Base-by-base conservation (phyloP, 768 basidiomycete species). In the Mycena indigotica region DNA sequence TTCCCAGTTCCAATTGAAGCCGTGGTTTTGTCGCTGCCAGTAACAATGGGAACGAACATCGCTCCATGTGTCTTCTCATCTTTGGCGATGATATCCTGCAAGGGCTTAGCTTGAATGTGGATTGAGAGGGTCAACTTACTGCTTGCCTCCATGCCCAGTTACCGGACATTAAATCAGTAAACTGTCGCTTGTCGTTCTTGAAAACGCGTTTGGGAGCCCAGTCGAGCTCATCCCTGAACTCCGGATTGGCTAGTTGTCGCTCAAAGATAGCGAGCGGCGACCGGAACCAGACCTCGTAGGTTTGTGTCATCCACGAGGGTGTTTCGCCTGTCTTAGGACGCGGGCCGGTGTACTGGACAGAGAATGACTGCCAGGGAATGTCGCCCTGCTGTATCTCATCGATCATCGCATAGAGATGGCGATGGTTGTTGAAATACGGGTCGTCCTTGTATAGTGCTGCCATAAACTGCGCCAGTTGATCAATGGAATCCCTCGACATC, bases 11-110 rank as follows among this genome's bases (percentile, higher is more conserved):
- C 72, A 23, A 76, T 70, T 1, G 74, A 77, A 4, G 73, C 72
- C 0, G 68, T 73, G 0, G 75, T 77, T 53, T 78, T 77, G 53
- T 78, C 72, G 29, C 72, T 73, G 1, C 76, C 73, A n/a, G 71
- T 62, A 21, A 76, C 68, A 24, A 75, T 51, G 1, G 75, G 74
- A 1, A 67, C 64, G 53, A 70, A 70, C 55, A 70, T 66, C 0
- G 72, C 52, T 2, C 73, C 72, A 48, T 67, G 64, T 1, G 53
- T 74, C 2, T 56, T 21, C 4, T 54, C 54, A 52, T 68, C 51
- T 23, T 67, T 46, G 30, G 50, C 19, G 32, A 48, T 25, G 13
- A 25, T 28, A 23, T 48, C 46, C 46, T 48, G 21, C 24, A 5
- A 6, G 8, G 5, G 15, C 13, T 13, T 44, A 21, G 28, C 24